phyloP scores from a whole-genome alignment of 2,329 filamentous ascomycete species.

The Microsporum canis region DNA sequence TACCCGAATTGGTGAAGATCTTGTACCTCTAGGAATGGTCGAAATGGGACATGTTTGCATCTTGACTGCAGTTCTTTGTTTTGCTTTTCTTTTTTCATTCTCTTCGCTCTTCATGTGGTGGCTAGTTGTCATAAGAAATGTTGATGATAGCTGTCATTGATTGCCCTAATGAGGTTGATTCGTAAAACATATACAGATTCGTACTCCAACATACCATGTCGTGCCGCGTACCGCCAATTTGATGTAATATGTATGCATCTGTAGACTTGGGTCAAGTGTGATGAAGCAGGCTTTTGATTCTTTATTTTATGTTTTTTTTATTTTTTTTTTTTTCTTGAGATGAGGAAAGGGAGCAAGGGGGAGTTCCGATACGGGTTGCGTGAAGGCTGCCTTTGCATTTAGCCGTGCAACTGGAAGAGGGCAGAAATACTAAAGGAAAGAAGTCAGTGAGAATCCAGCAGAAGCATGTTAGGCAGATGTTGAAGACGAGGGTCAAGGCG shows the following conservation, averaged over 20 bases:
- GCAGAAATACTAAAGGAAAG: conserved; percentile 11
- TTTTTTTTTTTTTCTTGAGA: neutral
- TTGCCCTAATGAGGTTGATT: conserved; percentile 1
- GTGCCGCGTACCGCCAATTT: neutral
- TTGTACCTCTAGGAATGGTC: neutral
- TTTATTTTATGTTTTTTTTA: neutral
- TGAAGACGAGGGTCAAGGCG: neutral
- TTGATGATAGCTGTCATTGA: neutral
- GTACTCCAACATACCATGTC: neutral
- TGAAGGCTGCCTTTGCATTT: conserved; percentile 10
- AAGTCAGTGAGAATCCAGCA: conserved; percentile 1
- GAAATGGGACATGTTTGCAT: neutral
- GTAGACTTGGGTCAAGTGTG: neutral
- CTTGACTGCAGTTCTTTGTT: neutral
- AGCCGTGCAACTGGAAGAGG: conserved; percentile 51
- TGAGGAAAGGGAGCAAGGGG: neutral
- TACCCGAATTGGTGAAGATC: conserved; percentile 2
- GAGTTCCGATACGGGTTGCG: neutral
- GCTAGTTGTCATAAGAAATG: conserved; percentile 2
- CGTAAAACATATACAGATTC: conserved; percentile 2
- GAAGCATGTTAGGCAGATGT: neutral
- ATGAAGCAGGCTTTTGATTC: neutral
- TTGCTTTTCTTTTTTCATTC: neutral
- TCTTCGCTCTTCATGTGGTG: neutral
- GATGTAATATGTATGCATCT: neutral